These are phyloP conservation scores for Didymella lethalis DNA, from an alignment of 2,329 filamentous ascomycete species.

Conservation along the genomic window DNA sequence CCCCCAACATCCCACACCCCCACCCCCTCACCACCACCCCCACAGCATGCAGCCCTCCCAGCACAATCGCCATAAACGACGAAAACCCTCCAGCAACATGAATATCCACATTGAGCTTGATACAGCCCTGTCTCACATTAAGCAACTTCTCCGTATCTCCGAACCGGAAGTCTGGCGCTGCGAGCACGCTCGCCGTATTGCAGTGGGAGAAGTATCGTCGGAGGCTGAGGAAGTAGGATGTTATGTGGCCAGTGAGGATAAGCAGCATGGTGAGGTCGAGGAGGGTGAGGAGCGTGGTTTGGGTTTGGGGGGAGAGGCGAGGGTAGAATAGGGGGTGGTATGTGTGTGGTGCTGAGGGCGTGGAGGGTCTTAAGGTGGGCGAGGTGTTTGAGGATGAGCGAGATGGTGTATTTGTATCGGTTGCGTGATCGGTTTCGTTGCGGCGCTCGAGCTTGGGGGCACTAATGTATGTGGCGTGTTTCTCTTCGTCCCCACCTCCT, in stretches of 20 bases:
- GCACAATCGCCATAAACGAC: conserved; percentile 13
- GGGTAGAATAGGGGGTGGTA: conserved; percentile 14
- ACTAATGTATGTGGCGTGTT: not conserved
- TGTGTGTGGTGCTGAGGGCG: not conserved
- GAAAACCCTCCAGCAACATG: conserved; percentile 15
- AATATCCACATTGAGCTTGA: conserved; percentile 14
- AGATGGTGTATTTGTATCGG: not conserved
- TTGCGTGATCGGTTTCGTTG: not conserved
- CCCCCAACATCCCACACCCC: not conserved
- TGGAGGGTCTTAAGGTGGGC: no score
- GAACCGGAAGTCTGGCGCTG: not conserved
- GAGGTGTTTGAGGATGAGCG: not conserved
- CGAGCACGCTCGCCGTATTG: not conserved
- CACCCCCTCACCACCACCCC: not conserved
- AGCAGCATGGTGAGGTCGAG: conserved; percentile 17
- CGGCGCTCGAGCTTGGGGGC: not conserved
- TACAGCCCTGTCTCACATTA: conserved; percentile 3
- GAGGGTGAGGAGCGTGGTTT: conserved; percentile 7
- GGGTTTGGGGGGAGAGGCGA: not conserved
- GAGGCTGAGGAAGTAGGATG: conserved; percentile 21
- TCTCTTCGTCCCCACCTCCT: not conserved
- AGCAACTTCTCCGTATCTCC: not conserved
- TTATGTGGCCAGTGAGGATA: conserved; percentile 19
- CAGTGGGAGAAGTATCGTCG: conserved; percentile 17
- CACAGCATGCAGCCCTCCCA: conserved; percentile 4